Base-by-base conservation (phyloP, 164 flowering plant genomes). In the Echeveria elegans region DNA sequence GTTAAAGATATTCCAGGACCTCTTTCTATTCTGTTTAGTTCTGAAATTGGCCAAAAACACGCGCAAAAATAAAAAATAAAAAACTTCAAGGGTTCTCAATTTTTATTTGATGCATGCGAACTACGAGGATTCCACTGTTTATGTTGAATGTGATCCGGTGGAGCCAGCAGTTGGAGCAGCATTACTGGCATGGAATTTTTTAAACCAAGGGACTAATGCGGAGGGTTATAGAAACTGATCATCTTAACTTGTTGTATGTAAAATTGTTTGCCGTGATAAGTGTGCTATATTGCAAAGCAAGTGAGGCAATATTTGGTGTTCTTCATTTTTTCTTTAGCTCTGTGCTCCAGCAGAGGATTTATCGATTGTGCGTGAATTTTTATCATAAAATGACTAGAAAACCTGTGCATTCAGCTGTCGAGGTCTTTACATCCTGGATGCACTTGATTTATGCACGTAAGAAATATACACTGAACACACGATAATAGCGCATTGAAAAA, bases 161-260 rank as follows among this genome's bases (percentile, higher is more conserved):
- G 98, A 93, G 71, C 98, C 98, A 67, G 98, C 98, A 1, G 82
- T 87, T 19, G 98, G 98, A 41, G 98, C 98, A 37, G 97, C 98
- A 21, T 77, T 88, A 74, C 74, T 90, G 32, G 98, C 98, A 1
- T 85, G 88, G 92, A 88, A 84, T 67, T 77, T 69, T 64, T 70
- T 79, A 32, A 73, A 11, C 60, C 29, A 53, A 53, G 30, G 14
- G 29, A 6, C 24, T n/a, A 2, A 43, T 10, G 14, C 14, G 48
- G 52, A 47, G 21, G 52, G 52, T 21, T 47, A 47, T 18, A 53
- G 60, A 53, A 53, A 53, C 30, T 53, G 30, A 53, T 24, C 14
- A 1, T 47, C 5, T 11, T 15, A 47, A 47, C n/a, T n/a, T n/a
- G n/a, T n/a, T n/a, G n/a, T n/a, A 50, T 3, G n/a, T 21, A 50